These are phyloP conservation scores for Protea cynaroides DNA, from an alignment of 164 flowering plant species.

Conservation along the genomic window DNA sequence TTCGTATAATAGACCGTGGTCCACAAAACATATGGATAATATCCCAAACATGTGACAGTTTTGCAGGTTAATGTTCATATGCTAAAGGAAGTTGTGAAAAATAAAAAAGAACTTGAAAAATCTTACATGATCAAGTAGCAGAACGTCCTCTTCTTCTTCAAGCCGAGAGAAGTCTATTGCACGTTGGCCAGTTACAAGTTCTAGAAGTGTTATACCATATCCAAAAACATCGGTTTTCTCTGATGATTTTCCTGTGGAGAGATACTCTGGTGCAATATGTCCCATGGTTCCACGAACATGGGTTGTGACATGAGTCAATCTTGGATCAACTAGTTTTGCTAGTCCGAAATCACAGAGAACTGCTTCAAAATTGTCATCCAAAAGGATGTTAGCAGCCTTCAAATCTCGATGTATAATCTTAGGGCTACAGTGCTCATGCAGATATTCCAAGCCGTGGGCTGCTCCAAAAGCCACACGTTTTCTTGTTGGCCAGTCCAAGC, in stretches of 20 bases:
- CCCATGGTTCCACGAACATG: slow-evolving; percentile 63
- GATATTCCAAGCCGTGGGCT: slow-evolving; percentile 50
- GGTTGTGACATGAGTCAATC: slow-evolving; percentile 50
- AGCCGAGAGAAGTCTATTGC: slow-evolving; percentile 37
- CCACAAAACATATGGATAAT: too few species aligned
- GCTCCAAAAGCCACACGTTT: slow-evolving; percentile 50
- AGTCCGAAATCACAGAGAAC: slow-evolving; percentile 63
- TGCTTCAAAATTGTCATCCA: slow-evolving; percentile 51
- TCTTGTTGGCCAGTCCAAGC: slow-evolving; percentile 54
- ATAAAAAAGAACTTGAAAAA: slow-evolving; percentile 2
- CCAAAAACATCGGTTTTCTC: slow-evolving; percentile 67
- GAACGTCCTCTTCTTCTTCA: slow-evolving; percentile 39
- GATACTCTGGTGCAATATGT: slow-evolving; percentile 58
- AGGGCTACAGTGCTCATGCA: slow-evolving; percentile 61
- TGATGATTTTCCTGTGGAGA: slow-evolving; percentile 50
- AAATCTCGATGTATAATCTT: slow-evolving; percentile 58
- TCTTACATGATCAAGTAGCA: slow-evolving; percentile 34
- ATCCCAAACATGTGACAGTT: not conserved
- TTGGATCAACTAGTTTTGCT: slow-evolving; percentile 44
- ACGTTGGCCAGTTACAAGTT: slow-evolving; percentile 52
- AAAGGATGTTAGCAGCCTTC: slow-evolving; percentile 58
- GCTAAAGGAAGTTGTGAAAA: not conserved
- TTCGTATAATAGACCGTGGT: too few species aligned
- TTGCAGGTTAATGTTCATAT: not conserved
- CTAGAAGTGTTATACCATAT: slow-evolving; percentile 50